Evolutionary conservation across 768 basidiomycete genomes (phyloP).

Genomic region (Tulasnella sp.): DNA sequence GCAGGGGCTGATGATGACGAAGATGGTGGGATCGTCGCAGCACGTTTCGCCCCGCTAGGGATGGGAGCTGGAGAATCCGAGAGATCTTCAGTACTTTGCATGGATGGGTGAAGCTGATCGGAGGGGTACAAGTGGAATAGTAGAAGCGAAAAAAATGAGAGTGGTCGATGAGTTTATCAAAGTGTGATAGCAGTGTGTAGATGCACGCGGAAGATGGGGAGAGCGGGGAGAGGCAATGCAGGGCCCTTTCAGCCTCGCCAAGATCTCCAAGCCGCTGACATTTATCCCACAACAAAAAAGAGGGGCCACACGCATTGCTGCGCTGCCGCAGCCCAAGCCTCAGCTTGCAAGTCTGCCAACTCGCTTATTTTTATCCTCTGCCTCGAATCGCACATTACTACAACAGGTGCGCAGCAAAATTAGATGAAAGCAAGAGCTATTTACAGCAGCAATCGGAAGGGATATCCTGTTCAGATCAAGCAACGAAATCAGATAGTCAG

Average conservation of each 20-base stretch:
- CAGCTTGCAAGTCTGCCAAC: neutral
- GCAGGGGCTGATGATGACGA: neutral
- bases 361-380: neutral
- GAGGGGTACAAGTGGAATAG: neutral
- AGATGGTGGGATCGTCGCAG: neutral
- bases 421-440: neutral
- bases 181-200: too few species aligned
- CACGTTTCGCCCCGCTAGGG: neutral
- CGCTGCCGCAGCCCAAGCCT: neutral
- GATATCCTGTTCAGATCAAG: conserved; percentile 11
- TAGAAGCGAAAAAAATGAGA: neutral
- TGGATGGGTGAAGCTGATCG: neutral
- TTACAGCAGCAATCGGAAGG: conserved; percentile 51
- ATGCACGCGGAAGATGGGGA: too few species aligned
- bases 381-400: neutral
- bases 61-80: neutral
- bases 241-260: neutral
- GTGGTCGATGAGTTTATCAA: neutral
- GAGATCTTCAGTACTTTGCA: neutral
- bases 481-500: neutral
- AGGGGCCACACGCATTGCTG: neutral
- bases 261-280: neutral
- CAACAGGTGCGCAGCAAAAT: neutral
- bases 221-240: neutral
- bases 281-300: neutral